Percentiles rank a stretch among this genome's conserved stretches.
Conservation (phyloP, 2,329 filamentous ascomycete genomes). For the Aspergillus candidus region DNA sequence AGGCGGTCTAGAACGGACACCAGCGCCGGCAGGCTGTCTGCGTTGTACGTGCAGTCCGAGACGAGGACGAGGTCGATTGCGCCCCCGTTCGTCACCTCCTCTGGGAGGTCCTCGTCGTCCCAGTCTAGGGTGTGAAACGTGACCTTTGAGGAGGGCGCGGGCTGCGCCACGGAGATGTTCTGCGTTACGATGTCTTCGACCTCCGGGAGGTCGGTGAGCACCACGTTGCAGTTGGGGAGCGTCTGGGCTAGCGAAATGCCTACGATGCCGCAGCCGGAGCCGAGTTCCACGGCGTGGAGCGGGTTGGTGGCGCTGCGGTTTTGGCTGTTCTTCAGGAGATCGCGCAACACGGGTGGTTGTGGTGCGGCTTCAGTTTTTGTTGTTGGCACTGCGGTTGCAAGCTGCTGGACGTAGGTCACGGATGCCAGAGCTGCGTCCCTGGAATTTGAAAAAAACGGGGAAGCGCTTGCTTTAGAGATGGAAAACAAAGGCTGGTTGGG, state of each 20-base stretch:
- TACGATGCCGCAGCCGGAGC: conserved; percentile 63
- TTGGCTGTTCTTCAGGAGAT: conserved; percentile 21
- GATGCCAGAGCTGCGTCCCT: conserved; percentile 57
- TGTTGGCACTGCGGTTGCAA: conserved; percentile 27
- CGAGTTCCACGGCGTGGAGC: conserved; percentile 57
- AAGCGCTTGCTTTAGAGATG: conserved; percentile 6
- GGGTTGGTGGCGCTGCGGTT: conserved; percentile 16
- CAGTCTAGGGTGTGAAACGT: conserved; percentile 56
- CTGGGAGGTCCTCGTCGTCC: conserved; percentile 51
- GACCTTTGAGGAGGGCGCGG: conserved; percentile 39
- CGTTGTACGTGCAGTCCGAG: conserved; percentile 69
- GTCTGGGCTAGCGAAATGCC: conserved; percentile 56
- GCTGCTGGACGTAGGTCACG: conserved; percentile 46
- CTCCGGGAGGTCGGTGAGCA: conserved; percentile 62
- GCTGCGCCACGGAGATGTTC: conserved; percentile 47
- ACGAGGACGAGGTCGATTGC: conserved; percentile 57
- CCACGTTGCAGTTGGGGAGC: conserved; percentile 47
- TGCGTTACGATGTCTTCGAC: conserved; percentile 54
- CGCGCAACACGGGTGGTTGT: conserved; percentile 27
- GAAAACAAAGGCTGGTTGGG: not conserved
- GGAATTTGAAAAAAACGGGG: not conserved
- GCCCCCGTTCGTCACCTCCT: conserved; percentile 26
- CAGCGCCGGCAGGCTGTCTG: conserved; percentile 58
- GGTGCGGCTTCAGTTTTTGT: conserved; percentile 8
- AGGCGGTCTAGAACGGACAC: conserved; percentile 52